phyloP scores from a whole-genome alignment of 495 filamentous ascomycete genomes.

The Emericellopsis terricola region DNA sequence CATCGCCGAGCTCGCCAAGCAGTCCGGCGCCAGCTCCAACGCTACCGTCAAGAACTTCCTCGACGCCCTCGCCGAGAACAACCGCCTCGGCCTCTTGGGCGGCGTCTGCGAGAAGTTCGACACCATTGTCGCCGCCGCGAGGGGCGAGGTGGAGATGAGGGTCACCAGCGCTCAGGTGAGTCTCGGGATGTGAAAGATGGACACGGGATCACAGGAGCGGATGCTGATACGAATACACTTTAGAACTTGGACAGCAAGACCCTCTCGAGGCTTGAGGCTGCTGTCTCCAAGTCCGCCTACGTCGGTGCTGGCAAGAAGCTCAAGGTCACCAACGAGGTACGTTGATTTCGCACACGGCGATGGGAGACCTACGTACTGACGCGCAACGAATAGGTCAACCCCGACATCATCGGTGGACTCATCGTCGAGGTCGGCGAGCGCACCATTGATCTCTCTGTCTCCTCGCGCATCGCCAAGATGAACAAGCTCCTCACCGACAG shows the following conservation, averaged over 20 bases:
- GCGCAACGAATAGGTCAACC: conserved; percentile 82
- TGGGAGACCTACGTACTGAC: too few relatives aligned
- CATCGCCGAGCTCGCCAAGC: conserved; percentile 67
- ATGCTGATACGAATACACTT: conserved; percentile 3
- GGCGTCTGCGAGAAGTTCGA: conserved; percentile 76
- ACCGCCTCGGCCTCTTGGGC: conserved; percentile 68
- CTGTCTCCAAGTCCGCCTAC: conserved; percentile 75
- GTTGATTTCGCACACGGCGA: conserved; percentile 8
- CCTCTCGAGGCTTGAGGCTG: conserved; percentile 65
- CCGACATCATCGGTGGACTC: conserved; percentile 84
- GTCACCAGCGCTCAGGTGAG: conserved; percentile 74
- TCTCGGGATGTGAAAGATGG: not conserved
- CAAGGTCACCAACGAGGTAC: conserved; percentile 82
- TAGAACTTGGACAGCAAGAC: conserved; percentile 80
- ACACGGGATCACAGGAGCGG: not conserved
- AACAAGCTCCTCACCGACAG: conserved; percentile 96
- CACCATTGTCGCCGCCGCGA: conserved; percentile 69
- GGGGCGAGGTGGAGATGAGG: conserved; percentile 80
- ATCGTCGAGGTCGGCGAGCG: conserved; percentile 95
- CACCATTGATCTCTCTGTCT: conserved; percentile 93
- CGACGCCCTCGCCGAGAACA: conserved; percentile 78
- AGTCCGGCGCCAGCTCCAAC: conserved; percentile 39
- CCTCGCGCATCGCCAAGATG: conserved; percentile 86
- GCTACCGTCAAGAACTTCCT: conserved; percentile 91
- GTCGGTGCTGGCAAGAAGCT: conserved; percentile 89